Conservation (phyloP, 805 yeast species). For the Cyberlindnera veronae region DNA sequence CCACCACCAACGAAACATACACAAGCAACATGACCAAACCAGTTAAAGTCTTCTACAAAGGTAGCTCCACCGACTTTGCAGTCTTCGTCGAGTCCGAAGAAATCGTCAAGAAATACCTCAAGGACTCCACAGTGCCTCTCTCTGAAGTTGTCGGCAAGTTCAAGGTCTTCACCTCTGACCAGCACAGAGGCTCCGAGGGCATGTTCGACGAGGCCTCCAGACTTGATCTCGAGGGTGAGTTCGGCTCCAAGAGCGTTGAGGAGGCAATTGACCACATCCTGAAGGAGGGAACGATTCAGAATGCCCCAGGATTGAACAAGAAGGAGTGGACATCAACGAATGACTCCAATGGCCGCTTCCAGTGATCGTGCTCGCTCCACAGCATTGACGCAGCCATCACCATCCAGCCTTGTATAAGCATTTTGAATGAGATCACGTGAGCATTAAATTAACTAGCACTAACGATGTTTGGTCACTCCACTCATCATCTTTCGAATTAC, state of each 20-base stretch:
- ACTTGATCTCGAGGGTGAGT: slow-evolving; percentile 60
- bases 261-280: slow-evolving; percentile 59
- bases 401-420: no score
- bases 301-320: slow-evolving; percentile 27
- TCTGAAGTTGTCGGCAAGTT: slow-evolving; percentile 59
- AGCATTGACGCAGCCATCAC: no score
- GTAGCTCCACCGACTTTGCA: slow-evolving; percentile 58
- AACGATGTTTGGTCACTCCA: no score
- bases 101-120: slow-evolving; percentile 43
- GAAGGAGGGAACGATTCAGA: slow-evolving; percentile 54
- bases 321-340: slow-evolving; percentile 39
- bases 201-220: slow-evolving; percentile 68
- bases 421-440: no score
- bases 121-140: slow-evolving; percentile 52
- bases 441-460: no score
- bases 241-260: slow-evolving; percentile 52
- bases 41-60: slow-evolving; percentile 60
- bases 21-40: slow-evolving; percentile 29
- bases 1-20: not conserved
- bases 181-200: slow-evolving; percentile 69
- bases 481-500: no score
- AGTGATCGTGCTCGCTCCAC: no score
- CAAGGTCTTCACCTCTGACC: slow-evolving; percentile 58
- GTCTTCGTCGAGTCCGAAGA: slow-evolving; percentile 58
- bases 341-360: no score